A percentile compares a stretch with the other conserved stretches of the same genome.
These are phyloP conservation scores for Penicillium sp. DNA, from an alignment of 2,329 filamentous ascomycete genomes.

Conservation along the genomic window DNA sequence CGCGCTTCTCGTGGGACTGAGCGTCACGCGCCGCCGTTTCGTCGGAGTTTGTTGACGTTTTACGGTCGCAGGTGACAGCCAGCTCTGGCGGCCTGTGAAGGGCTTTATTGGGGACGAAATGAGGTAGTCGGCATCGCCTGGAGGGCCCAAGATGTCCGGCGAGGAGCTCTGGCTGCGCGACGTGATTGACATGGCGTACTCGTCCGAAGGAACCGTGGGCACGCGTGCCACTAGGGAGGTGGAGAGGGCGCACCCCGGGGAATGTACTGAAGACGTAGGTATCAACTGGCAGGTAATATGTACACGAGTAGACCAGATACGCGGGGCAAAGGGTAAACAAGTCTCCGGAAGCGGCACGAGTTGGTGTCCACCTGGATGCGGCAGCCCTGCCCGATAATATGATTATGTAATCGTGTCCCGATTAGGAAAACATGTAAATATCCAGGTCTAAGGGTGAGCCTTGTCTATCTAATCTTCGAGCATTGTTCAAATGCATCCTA, in stretches of 20 bases:
- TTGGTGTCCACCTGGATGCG: constrained; percentile 2
- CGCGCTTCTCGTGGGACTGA: constrained; percentile 40
- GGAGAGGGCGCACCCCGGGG: constrained; percentile 20
- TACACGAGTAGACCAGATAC: constrained; percentile 15
- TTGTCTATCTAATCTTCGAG: neutral
- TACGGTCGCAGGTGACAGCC: constrained; percentile 41
- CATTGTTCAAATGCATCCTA: neutral
- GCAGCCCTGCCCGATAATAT: neutral
- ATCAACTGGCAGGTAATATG: constrained; percentile 6
- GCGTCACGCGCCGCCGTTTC: constrained; percentile 37
- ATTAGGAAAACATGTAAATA: constrained; percentile 7
- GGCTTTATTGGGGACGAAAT: constrained; percentile 46
- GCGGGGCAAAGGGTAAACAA: constrained; percentile 38
- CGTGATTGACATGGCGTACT: constrained; percentile 33
- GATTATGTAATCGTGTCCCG: constrained; percentile 19
- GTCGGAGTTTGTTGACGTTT: constrained; percentile 37
- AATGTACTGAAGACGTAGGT: constrained; percentile 18
- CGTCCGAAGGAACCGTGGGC: constrained; percentile 20
- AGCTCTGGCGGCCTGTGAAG: constrained; percentile 41
- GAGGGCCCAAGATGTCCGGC: constrained; percentile 46
- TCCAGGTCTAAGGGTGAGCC: neutral
- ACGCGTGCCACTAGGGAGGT: constrained; percentile 29
- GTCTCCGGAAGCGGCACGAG: constrained; percentile 38
- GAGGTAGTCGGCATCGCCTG: constrained; percentile 46
- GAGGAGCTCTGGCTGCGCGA: constrained; percentile 44